Base-by-base conservation (phyloP, 2,329 filamentous ascomycete genomes). In the Fonsecaea pedrosoi region DNA sequence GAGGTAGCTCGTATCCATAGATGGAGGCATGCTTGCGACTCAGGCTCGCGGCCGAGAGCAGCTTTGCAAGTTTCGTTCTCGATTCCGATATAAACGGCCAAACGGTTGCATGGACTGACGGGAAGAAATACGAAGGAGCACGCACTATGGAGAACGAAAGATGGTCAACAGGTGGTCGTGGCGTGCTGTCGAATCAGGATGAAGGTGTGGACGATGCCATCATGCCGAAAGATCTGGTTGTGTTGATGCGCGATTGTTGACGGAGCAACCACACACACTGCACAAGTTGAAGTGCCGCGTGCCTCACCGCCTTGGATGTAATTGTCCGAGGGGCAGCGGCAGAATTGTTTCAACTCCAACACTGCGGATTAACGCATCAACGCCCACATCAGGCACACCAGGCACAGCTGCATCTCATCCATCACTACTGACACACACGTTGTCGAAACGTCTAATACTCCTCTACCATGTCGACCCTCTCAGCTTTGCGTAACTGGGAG, bases 1-100 rank as follows among this genome's bases (percentile, higher is more conserved):
- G 77, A 98, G 85, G 80, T 96, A 96, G 78, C 91, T 92, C 66
- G 94, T 92, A 81, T 97, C 94, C 89, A 97, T 96, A 62, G 77
- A 76, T 25, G 66, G 62, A 48, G 71, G 66, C 69, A 70, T 72
- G 32, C 48, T 45, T 61, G 57, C 45, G 48, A 68, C 62, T 62
- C 65, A 42, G 67, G 62, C 65, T 66, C 62, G 60, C 60, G 60
- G 68, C 68, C 65, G 62, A 68, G 68, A 25, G 25, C 68, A 61
- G 45, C 15, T 54, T 40, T 64, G 37, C 48, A 35, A 6, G 57
- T 59, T 48, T 25, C n/a, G 34, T 25, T 58, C 53, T 65, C 66
- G 45, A 48, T 54, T 57, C 38, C n/a, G 40, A 50, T 12, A 38
- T 40, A 18, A 35, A 30, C 5, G 10, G 45, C 38, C 35, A 9